phyloP scores from a whole-genome alignment of 257 asterid species.

The Vinca minor region DNA sequence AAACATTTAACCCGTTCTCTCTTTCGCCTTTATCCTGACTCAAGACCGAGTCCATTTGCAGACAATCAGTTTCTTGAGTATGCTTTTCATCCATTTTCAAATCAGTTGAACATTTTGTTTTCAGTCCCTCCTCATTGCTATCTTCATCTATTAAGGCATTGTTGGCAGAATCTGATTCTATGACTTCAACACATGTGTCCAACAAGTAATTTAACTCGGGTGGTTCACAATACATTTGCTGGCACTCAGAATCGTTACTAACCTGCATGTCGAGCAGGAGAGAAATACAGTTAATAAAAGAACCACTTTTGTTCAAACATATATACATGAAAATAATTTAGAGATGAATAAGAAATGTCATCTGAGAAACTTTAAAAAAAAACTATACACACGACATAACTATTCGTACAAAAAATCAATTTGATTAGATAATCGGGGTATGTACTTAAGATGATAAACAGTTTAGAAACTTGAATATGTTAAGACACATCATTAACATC shows the following conservation, averaged over 20 bases:
- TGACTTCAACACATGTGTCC: neutral
- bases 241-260: neutral
- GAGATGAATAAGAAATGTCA: no score
- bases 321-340: no score
- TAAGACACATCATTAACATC: neutral
- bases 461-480: no score
- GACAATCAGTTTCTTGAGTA: conserved; percentile 1
- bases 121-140: neutral
- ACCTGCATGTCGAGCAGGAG: neutral
- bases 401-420: no score
- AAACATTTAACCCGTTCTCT: neutral
- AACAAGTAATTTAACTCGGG: neutral
- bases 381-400: no score
- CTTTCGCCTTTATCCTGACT: neutral
- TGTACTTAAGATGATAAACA: no score
- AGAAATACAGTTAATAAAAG: neutral
- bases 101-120: neutral
- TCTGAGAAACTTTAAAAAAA: neutral
- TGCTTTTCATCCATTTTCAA: neutral
- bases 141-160: neutral
- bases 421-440: no score
- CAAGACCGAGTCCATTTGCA: neutral
- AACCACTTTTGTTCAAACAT: neutral
- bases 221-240: neutral
- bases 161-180: neutral